These are phyloP conservation scores for Brassica napus DNA, from an alignment of 345 rosid genomes.

Conservation along the genomic window Da-Ae NC_063438.1:20845501-20846000, in stretches of 20 bases:
- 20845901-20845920: not conserved
- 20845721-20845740: constrained; percentile 14
- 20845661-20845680: constrained; percentile 22
- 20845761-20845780: constrained; percentile 20
- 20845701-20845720: constrained; percentile 34
- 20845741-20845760: constrained; percentile 3
- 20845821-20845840: not conserved
- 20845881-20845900: not conserved
- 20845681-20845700: constrained; percentile 19
- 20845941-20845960: too few relatives aligned
- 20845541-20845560: constrained; percentile 36
- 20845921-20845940: too few relatives aligned
- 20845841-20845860: not conserved
- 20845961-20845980: too few relatives aligned
- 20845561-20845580: constrained; percentile 53
- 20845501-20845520: constrained; percentile 69
- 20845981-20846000: too few relatives aligned
- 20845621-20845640: not conserved
- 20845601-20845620: constrained; percentile 28
- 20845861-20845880: not conserved
- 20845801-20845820: not conserved
- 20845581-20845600: constrained; percentile 46
- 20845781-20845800: constrained; percentile 2
- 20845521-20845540: constrained; percentile 47
- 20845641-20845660: constrained; percentile 30